Evolutionary conservation across 2,329 filamentous ascomycete species (phyloP).

Genomic region (Pestalotiopsis sp.): DNA sequence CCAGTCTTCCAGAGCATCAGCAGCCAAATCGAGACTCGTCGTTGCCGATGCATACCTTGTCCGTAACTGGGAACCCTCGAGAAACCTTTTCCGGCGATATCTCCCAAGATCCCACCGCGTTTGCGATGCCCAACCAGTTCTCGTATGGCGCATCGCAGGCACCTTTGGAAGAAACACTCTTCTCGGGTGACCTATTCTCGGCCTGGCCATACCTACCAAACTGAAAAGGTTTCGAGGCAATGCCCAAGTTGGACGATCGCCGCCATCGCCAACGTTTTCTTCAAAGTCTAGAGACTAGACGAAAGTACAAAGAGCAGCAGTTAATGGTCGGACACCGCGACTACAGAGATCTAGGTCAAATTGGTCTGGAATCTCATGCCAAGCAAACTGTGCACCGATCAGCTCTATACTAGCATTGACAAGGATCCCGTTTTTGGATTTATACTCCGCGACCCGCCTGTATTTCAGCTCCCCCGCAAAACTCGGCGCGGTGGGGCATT

Average conservation of each 20-base stretch:
- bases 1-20: not conserved
- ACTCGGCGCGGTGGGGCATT: not conserved
- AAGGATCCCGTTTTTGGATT: not conserved
- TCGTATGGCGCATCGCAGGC: not conserved
- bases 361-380: not conserved
- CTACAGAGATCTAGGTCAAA: no score
- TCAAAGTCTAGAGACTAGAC: no score
- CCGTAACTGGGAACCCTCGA: not conserved
- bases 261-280: no score
- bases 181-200: not conserved
- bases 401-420: not conserved
- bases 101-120: not conserved
- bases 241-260: not conserved
- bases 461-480: not conserved
- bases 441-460: not conserved
- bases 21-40: not conserved
- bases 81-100: not conserved
- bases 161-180: not conserved
- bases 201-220: not conserved
- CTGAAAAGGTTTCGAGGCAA: not conserved
- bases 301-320: no score
- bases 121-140: not conserved
- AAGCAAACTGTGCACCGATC: not conserved
- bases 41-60: not conserved
- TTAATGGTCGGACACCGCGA: no score